These are phyloP conservation scores for Papiliotrema nemorosa DNA, from an alignment of 1,284 basidiomycete genomes.

Conservation along the genomic window DNA sequence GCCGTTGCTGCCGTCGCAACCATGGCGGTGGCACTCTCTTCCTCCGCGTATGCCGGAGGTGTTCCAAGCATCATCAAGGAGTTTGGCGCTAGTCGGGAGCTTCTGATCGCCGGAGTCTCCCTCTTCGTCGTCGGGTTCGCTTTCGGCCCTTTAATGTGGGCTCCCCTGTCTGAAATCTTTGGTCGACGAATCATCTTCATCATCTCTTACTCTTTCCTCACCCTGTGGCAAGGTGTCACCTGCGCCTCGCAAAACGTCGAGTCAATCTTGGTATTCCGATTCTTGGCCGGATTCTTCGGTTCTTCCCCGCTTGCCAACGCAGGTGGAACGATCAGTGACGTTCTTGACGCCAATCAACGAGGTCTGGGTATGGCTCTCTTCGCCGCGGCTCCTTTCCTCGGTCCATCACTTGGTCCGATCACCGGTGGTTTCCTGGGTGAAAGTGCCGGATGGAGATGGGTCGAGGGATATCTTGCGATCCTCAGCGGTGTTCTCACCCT, in stretches of 20 bases:
- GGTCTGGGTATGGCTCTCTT: constrained; percentile 49
- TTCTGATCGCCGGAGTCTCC: constrained; percentile 31
- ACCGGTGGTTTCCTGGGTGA: constrained; percentile 48
- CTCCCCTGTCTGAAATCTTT: constrained; percentile 52
- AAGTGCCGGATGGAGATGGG: constrained; percentile 52
- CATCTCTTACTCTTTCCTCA: constrained; percentile 37
- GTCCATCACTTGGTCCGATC: constrained; percentile 50
- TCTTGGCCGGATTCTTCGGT: constrained; percentile 43
- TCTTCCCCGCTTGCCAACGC: constrained; percentile 50
- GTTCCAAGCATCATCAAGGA: constrained; percentile 19
- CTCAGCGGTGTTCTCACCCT: constrained; percentile 39
- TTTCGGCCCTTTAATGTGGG: constrained; percentile 41
- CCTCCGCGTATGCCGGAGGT: constrained; percentile 34
- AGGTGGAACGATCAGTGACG: constrained; percentile 50
- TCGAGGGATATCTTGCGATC: constrained; percentile 64
- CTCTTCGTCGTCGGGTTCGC: constrained; percentile 44
- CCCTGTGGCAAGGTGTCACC: background rate
- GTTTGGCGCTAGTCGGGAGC: constrained; percentile 23
- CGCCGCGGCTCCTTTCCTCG: constrained; percentile 45
- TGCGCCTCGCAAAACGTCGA: background rate
- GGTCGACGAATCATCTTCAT: constrained; percentile 59
- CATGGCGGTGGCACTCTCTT: constrained; percentile 32
- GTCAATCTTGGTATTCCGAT: background rate
- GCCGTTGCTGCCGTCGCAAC: constrained; percentile 15
- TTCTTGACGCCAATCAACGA: constrained; percentile 46